These are phyloP conservation scores for Zelopaecilomyces penicillatus DNA, from an alignment of 2,329 filamentous ascomycete genomes.

Conservation along the genomic window DNA sequence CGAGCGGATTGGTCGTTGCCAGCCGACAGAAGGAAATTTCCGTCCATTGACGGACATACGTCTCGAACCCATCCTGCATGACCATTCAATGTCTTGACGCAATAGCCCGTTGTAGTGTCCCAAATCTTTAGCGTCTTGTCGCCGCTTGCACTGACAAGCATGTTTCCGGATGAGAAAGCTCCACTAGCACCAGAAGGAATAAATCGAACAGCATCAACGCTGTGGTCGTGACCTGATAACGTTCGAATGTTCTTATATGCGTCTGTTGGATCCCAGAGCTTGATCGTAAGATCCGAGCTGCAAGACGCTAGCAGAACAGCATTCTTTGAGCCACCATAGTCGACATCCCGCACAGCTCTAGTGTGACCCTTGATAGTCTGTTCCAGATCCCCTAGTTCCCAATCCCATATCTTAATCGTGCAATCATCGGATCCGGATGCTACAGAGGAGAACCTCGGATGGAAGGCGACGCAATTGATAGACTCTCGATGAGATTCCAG, in stretches of 20 bases:
- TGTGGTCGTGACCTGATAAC: conserved; percentile 85
- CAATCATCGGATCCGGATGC: conserved; percentile 90
- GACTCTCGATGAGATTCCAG: conserved; percentile 74
- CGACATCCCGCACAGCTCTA: conserved; percentile 76
- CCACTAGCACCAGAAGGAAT: conserved; percentile 76
- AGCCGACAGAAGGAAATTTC: conserved; percentile 72
- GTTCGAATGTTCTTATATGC: conserved; percentile 95
- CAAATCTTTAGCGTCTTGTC: conserved; percentile 82
- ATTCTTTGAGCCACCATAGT: conserved; percentile 74
- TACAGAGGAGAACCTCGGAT: conserved; percentile 82
- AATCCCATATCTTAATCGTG: conserved; percentile 96
- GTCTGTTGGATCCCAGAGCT: conserved; percentile 85
- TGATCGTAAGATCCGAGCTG: conserved; percentile 85
- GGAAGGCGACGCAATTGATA: conserved; percentile 86
- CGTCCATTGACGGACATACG: conserved; percentile 73
- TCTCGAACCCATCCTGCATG: conserved; percentile 90
- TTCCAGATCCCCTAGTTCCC: conserved; percentile 86
- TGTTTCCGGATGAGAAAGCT: conserved; percentile 67
- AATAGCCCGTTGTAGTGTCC: conserved; percentile 90
- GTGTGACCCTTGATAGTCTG: conserved; percentile 88
- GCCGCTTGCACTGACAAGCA: conserved; percentile 77
- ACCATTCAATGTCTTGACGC: conserved; percentile 78
- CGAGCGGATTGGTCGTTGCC: conserved; percentile 75
- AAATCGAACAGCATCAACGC: conserved; percentile 80
- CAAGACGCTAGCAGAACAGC: conserved; percentile 48